Evolutionary conservation across 179 eudicot genomes (phyloP).

Genomic region (Spergularia azorica): DNA sequence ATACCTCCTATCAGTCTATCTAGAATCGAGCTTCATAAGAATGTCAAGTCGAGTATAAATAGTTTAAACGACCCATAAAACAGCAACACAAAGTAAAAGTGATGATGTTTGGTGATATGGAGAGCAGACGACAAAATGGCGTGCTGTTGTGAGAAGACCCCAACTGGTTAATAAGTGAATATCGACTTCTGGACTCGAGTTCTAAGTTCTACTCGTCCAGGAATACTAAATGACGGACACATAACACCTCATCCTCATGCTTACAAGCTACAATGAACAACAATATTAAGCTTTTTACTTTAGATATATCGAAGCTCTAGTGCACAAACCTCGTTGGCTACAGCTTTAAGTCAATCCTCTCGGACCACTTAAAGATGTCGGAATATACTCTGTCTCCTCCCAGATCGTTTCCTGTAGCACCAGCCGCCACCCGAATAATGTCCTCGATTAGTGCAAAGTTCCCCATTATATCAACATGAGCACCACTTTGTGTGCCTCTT

Average conservation of each 20-base stretch:
- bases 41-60: too few relatives aligned
- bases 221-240: neutral
- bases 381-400: conserved; percentile 85
- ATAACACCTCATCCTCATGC: neutral
- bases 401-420: conserved; percentile 70
- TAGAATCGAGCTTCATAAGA: too few relatives aligned
- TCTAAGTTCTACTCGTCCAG: too few relatives aligned
- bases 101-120: too few relatives aligned
- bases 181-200: neutral
- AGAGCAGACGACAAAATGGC: too few relatives aligned
- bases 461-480: conserved; percentile 92
- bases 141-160: neutral
- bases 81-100: too few relatives aligned
- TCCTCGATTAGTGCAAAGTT: conserved; percentile 87
- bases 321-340: conserved; percentile 38
- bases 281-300: neutral
- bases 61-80: too few relatives aligned
- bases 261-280: neutral
- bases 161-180: neutral
- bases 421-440: conserved; percentile 82
- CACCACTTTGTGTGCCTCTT: conserved; percentile 92
- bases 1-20: too few relatives aligned
- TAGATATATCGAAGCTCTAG: neutral
- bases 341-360: conserved; percentile 58
- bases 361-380: conserved; percentile 80